Evolutionary conservation across 495 filamentous ascomycete genomes (phyloP).

Genomic region (Pyrenopolyporus hunteri): DNA sequence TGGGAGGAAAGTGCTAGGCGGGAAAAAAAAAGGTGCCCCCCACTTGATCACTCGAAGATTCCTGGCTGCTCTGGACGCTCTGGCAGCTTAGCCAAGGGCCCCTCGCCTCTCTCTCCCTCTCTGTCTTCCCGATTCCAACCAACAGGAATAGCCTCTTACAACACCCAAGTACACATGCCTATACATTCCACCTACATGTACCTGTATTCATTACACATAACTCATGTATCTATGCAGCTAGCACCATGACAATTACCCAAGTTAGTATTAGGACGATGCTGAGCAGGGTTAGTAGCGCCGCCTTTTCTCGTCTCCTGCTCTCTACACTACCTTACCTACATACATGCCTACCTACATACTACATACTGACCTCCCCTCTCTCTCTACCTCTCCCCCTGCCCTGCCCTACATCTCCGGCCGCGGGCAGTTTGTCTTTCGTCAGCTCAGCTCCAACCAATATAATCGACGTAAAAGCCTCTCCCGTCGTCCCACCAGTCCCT

Average conservation of each 20-base stretch:
- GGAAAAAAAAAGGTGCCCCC: not conserved
- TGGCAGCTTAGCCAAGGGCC: conserved; percentile 10
- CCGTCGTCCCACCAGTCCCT: conserved; percentile 34
- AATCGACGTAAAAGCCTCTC: conserved; percentile 27
- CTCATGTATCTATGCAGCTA: conserved; percentile 1
- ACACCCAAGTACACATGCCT: not conserved
- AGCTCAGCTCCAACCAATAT: conserved; percentile 40
- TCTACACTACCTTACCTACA: not conserved
- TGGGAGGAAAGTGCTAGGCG: not conserved
- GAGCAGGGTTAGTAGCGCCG: conserved; percentile 28
- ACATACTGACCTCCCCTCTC: too few species aligned
- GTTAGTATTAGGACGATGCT: conserved; percentile 25
- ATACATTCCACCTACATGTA: not conserved
- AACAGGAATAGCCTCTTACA: not conserved
- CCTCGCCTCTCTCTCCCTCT: conserved; percentile 18
- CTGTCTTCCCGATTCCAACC: too few species aligned
- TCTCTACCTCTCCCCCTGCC: conserved; percentile 5
- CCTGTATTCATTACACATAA: too few species aligned
- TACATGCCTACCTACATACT: too few species aligned
- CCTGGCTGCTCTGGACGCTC: conserved; percentile 17
- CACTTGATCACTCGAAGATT: conserved; percentile 32
- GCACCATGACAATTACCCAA: conserved; percentile 28
- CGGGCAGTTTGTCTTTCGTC: conserved; percentile 39
- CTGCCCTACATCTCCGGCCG: conserved; percentile 23
- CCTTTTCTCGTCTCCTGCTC: conserved; percentile 9